A percentile compares a stretch with the other conserved stretches of the same genome.
Conservation (phyloP, 345 rosid species). For the Camelina neglecta region DNA sequence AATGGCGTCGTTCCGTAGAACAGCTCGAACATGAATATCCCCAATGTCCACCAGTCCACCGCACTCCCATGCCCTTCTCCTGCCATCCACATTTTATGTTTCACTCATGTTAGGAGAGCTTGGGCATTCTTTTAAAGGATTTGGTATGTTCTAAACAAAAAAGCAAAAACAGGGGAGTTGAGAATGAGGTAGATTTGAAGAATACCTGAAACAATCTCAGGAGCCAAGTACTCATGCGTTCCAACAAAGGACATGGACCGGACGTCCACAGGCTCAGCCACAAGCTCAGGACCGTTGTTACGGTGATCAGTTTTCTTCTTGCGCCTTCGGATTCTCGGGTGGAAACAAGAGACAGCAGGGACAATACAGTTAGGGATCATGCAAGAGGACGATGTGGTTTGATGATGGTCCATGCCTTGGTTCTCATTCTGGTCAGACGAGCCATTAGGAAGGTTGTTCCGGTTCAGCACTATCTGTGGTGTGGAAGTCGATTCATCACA, state of each 20-base stretch:
- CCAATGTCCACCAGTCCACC: conserved; percentile 96
- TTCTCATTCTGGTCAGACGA: conserved; percentile 43
- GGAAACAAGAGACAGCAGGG: conserved; percentile 88
- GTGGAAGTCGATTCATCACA: conserved; percentile 70
- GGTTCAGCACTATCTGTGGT: conserved; percentile 61
- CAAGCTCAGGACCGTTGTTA: conserved; percentile 66
- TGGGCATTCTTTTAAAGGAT: too few species aligned
- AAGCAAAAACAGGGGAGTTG: background rate
- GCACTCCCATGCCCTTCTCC: conserved; percentile 93
- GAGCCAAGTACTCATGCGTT: conserved; percentile 92
- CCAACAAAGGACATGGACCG: conserved; percentile 96
- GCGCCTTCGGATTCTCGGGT: conserved; percentile 65
- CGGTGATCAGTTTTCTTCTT: conserved; percentile 61
- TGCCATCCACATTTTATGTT: conserved; percentile 25
- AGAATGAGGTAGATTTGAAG: conserved; percentile 2
- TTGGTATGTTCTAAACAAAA: background rate
- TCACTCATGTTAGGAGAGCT: background rate
- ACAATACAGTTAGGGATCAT: conserved; percentile 85
- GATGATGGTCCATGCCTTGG: conserved; percentile 49
- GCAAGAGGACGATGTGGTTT: conserved; percentile 70
- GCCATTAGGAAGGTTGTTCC: conserved; percentile 35
- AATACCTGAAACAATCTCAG: conserved; percentile 74
- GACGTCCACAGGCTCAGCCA: conserved; percentile 83
- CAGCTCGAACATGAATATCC: conserved; percentile 81
- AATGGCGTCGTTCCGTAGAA: conserved; percentile 84